Evolutionary conservation across 2,329 filamentous ascomycete species (phyloP).

Genomic region (Leptosphaerulina australis): DNA sequence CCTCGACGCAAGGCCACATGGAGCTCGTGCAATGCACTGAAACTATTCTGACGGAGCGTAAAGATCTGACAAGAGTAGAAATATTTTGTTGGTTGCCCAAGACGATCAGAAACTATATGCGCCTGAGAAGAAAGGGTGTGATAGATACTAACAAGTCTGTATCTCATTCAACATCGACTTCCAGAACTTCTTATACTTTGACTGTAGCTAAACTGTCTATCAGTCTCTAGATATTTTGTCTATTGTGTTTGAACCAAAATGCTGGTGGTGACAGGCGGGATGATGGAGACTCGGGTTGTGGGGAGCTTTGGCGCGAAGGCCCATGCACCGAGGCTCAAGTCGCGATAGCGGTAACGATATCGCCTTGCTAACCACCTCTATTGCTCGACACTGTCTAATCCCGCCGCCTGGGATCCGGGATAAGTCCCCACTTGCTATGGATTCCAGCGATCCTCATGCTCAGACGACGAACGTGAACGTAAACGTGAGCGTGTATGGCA

Average conservation of each 20-base stretch:
- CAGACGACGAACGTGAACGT: slow-evolving; percentile 7
- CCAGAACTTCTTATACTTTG: neutral
- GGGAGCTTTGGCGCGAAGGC: neutral
- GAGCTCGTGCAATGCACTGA: too few relatives aligned
- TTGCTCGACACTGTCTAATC: slow-evolving; percentile 15
- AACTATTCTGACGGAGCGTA: too few relatives aligned
- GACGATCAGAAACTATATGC: too few relatives aligned
- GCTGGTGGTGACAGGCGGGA: slow-evolving; percentile 12
- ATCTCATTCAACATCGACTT: too few relatives aligned
- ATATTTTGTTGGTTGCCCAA: too few relatives aligned
- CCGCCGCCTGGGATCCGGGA: slow-evolving; percentile 18
- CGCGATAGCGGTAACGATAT: slow-evolving; percentile 14
- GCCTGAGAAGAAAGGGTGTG: too few relatives aligned
- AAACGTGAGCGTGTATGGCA: slow-evolving; percentile 1
- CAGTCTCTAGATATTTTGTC: neutral
- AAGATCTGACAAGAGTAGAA: too few relatives aligned
- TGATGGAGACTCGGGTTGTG: neutral
- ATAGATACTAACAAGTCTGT: too few relatives aligned
- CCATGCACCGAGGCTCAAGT: neutral
- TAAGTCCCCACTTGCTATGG: slow-evolving; percentile 32
- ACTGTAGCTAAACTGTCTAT: neutral
- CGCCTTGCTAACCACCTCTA: slow-evolving; percentile 3
- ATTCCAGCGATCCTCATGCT: slow-evolving; percentile 24
- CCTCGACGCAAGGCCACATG: too few relatives aligned
- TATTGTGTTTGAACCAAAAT: slow-evolving; percentile 3